phyloP scores from a whole-genome alignment of 495 filamentous ascomycete genomes.

The Recurvomyces mirabilis region DNA sequence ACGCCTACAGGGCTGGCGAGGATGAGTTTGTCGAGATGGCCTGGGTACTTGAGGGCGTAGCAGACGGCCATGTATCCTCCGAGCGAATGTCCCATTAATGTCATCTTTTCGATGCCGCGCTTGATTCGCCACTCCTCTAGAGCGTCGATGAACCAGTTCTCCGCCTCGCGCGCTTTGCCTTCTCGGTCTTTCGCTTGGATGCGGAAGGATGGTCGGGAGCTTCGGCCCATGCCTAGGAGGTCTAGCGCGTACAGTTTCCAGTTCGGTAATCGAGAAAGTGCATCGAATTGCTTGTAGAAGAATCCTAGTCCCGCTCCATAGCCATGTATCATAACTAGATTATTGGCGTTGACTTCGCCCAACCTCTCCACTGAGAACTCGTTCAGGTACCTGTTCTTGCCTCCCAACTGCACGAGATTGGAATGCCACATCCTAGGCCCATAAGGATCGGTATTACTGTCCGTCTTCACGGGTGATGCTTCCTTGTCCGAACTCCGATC shows the following conservation, averaged over 20 bases:
- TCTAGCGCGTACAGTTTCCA: constrained; percentile 91
- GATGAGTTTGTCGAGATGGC: constrained; percentile 87
- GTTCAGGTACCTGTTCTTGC: constrained; percentile 79
- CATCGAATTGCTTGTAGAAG: constrained; percentile 96
- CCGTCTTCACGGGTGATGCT: constrained; percentile 37
- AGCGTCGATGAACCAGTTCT: constrained; percentile 92
- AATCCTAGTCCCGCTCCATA: constrained; percentile 94
- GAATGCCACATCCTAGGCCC: constrained; percentile 80
- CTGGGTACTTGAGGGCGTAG: constrained; percentile 93
- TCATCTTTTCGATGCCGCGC: constrained; percentile 83
- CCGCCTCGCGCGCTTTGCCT: constrained; percentile 77
- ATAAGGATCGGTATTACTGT: constrained; percentile 60
- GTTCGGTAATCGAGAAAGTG: constrained; percentile 58
- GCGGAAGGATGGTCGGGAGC: constrained; percentile 68
- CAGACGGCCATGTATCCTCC: constrained; percentile 91
- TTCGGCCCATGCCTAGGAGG: constrained; percentile 88
- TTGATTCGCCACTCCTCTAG: constrained; percentile 89
- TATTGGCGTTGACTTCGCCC: constrained; percentile 63
- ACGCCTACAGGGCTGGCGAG: constrained; percentile 89
- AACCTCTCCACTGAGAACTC: constrained; percentile 84
- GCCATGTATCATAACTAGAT: constrained; percentile 94
- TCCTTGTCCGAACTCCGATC: constrained; percentile 33
- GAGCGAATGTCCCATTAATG: constrained; percentile 81
- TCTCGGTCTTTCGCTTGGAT: constrained; percentile 71
- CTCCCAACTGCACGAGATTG: constrained; percentile 69